Evolutionary conservation across 441 rosid genomes (phyloP).

Genomic region (Corymbia citriodora): DNA sequence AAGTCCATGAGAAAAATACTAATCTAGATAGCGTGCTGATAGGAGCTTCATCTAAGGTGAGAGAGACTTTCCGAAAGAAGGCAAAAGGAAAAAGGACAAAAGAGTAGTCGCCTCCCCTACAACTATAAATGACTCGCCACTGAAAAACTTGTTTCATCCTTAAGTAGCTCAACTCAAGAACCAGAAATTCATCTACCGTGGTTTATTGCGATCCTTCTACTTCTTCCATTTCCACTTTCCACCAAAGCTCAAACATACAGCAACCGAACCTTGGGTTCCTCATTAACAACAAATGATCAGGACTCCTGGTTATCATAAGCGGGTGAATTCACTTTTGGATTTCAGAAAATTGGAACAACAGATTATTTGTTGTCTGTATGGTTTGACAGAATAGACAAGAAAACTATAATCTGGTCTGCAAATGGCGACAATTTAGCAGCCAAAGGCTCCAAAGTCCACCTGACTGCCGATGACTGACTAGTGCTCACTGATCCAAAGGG

Average conservation of each 20-base stretch:
- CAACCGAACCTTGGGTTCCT: neutral
- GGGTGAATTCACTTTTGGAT: neutral
- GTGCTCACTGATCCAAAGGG: slow-evolving; percentile 2
- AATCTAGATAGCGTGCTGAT: neutral
- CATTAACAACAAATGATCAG: neutral
- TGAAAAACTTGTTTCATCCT: neutral
- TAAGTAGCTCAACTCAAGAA: neutral
- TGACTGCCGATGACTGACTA: slow-evolving; percentile 2
- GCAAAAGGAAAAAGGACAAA: neutral
- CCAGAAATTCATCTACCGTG: neutral
- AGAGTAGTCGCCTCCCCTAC: neutral
- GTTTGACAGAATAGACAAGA: slow-evolving; percentile 15
- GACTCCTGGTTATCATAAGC: neutral
- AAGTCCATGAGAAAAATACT: neutral
- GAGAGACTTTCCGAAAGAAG: neutral
- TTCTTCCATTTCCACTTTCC: neutral
- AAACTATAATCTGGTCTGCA: slow-evolving; percentile 24
- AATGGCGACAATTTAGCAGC: slow-evolving; percentile 10
- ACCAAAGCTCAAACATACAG: neutral
- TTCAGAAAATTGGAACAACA: neutral
- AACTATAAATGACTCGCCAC: neutral
- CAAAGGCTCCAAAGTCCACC: slow-evolving; percentile 6
- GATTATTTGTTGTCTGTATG: slow-evolving; percentile 15
- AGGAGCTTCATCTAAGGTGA: neutral
- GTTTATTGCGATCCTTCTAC: neutral